Conservation (phyloP, 768 basidiomycete genomes). For the Kwoniella shandongensis region DNA sequence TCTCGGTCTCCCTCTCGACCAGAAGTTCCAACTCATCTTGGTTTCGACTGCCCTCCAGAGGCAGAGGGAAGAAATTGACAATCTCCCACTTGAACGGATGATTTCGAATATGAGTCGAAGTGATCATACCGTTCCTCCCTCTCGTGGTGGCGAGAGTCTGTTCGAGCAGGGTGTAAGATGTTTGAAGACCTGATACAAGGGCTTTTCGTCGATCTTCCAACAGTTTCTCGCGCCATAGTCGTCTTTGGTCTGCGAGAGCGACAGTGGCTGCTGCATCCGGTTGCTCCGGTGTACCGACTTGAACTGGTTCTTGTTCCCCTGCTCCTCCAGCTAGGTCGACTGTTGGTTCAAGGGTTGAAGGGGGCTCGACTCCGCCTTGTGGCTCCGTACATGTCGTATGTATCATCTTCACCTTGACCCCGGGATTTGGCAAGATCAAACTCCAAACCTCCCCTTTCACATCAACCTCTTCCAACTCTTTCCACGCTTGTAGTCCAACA, state of each 20-base stretch:
- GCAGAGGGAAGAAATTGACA: constrained; percentile 4
- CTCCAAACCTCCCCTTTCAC: constrained; percentile 10
- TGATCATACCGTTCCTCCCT: not conserved
- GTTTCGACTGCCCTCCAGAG: not conserved
- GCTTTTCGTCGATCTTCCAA: not conserved
- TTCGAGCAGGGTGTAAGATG: not conserved
- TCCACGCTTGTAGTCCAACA: constrained; percentile 11
- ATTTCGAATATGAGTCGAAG: not conserved
- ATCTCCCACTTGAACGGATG: constrained; percentile 5
- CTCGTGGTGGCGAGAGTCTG: not conserved
- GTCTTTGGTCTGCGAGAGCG: no score
- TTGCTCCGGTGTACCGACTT: no score
- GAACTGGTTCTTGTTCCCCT: no score
- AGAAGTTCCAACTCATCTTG: not conserved
- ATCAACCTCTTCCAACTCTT: constrained; percentile 1
- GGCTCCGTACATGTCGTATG: not conserved
- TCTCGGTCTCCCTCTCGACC: not conserved
- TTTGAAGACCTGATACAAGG: not conserved
- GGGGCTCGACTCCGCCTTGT: no score
- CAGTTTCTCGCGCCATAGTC: not conserved
- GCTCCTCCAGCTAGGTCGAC: no score
- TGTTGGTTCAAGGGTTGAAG: no score
- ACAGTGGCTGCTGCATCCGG: no score
- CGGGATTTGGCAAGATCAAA: constrained; percentile 9
- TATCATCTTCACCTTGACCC: constrained; percentile 4